Conservation (phyloP, 495 filamentous ascomycete genomes). For the Tuber indicum region DNA sequence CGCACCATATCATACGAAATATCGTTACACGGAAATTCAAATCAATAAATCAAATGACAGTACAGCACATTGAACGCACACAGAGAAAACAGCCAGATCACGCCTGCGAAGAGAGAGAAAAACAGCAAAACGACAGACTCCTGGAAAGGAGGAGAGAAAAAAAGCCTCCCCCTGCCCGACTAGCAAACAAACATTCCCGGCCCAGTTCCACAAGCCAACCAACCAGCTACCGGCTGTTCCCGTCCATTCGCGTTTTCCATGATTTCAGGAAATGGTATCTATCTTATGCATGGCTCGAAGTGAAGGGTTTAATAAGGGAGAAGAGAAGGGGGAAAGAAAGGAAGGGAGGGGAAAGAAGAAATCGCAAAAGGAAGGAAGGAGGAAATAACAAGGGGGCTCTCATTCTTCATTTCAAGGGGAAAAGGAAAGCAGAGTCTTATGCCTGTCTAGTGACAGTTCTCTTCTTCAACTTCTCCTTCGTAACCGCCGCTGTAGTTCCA, state of each 20-base stretch:
- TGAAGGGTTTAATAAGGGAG: background rate
- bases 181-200: background rate
- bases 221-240: background rate
- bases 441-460: conserved; percentile 9
- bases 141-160: background rate
- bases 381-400: background rate
- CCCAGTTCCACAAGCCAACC: background rate
- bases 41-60: background rate
- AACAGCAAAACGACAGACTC: background rate
- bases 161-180: background rate
- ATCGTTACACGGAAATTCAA: background rate
- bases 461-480: conserved; percentile 40
- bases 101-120: background rate
- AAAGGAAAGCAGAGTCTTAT: conserved; percentile 17
- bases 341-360: background rate
- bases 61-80: background rate
- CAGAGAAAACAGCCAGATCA: background rate
- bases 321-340: background rate
- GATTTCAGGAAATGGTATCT: background rate
- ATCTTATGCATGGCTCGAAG: conserved; percentile 6
- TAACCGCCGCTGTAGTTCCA: conserved; percentile 29
- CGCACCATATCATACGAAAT: background rate
- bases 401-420: conserved; percentile 8
- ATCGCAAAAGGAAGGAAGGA: background rate
- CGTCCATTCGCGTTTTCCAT: background rate